Evolutionary conservation across 1,284 basidiomycete genomes (phyloP).

Genomic region (Waitea zeae): DNA sequence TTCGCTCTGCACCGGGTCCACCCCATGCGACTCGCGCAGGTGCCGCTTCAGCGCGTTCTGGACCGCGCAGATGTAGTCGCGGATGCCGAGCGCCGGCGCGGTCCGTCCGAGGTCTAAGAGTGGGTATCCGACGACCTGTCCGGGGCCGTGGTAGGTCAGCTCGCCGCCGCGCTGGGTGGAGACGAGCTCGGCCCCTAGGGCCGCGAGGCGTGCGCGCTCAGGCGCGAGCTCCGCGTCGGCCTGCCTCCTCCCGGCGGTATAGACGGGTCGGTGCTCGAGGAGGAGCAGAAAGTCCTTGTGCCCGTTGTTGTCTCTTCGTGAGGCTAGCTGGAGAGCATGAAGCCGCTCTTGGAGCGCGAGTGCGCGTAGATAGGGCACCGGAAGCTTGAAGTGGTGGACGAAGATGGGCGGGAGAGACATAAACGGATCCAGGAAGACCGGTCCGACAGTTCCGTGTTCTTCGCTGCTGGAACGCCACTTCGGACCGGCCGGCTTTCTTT

Average conservation of each 20-base stretch:
- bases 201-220: slow-evolving; percentile 52
- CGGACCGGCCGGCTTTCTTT: no score
- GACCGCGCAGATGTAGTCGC: slow-evolving; percentile 59
- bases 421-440: no score
- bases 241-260: slow-evolving; percentile 84
- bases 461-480: no score
- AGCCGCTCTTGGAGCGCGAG: slow-evolving; percentile 57
- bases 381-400: slow-evolving; percentile 59
- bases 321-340: slow-evolving; percentile 39
- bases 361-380: slow-evolving; percentile 55
- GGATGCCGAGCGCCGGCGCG: slow-evolving; percentile 27
- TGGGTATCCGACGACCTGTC: slow-evolving; percentile 93
- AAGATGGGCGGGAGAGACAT: slow-evolving; percentile 57
- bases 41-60: slow-evolving; percentile 46
- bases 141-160: slow-evolving; percentile 95
- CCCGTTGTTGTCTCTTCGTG: slow-evolving; percentile 20
- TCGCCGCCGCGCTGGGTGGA: slow-evolving; percentile 79
- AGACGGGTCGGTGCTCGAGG: slow-evolving; percentile 83
- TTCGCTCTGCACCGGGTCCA: slow-evolving; percentile 34
- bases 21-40: slow-evolving; percentile 34
- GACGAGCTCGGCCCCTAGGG: slow-evolving; percentile 79
- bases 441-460: no score
- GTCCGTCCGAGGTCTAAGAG: slow-evolving; percentile 65
- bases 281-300: slow-evolving; percentile 57
- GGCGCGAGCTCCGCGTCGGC: slow-evolving; percentile 38